Evolutionary conservation across 441 rosid species (phyloP), one percentile per base, ranked within the genome.

Genomic region (Gossypium laxum): DNA sequence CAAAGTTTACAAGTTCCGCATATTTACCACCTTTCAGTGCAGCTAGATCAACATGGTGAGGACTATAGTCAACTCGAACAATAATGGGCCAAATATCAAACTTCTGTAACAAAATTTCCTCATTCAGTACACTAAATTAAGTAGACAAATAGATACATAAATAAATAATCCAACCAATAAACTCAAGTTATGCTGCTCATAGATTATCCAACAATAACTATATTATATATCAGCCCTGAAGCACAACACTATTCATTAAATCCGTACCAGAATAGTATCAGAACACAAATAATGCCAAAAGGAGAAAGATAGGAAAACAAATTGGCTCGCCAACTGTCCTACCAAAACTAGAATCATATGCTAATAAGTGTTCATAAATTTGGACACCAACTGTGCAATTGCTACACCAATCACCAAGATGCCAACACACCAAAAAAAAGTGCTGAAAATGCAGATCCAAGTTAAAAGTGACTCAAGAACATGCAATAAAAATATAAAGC

Each of bases 61-160:
- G 99, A 68, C 83, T 88, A 85, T 96, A 96, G 78, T 96, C 97
- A 79, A 96, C 89, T 83, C 92, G 97, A 67, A 96, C 79, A 82
- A 81, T 81, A 80, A 88, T 73, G 73, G 98, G 97, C 91, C 83
- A 84, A 63, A 96, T 79, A 74, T 96, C 96, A 47, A 96, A 90
- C 80, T 85, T 91, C 99, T 96, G 95, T 67, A 82, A 85, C 75
- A 75, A 68, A 76, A 64, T 61, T 67, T 19, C 64, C 51, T 73
- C 48, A 30, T 76, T 84, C 82, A 82, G 85, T 48, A 21, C 79
- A 80, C 82, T 66, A 75, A 2, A 57, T n/a, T 74, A 54, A 75
- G 65, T 63, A 75, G 63, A 60, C 24, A 74, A 76, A 62, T 17
- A 26, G 1, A 56, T 21, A 56, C 11, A 28, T 1, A 30, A 63